phyloP scores from a whole-genome alignment of 257 asterid species.

The Fraxinus quadrangulata region DNA sequence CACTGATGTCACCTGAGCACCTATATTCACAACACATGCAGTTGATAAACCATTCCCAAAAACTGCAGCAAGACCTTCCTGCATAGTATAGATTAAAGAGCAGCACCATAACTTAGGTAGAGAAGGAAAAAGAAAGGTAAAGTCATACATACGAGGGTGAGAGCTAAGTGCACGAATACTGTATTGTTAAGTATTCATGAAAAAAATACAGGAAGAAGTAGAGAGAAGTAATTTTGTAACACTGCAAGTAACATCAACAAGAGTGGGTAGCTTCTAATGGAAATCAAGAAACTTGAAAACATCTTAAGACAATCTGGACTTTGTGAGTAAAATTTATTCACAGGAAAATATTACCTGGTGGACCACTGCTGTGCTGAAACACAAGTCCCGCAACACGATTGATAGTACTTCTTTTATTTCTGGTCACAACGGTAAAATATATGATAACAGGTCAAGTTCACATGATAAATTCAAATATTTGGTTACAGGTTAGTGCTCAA shows the following conservation, averaged over 20 bases:
- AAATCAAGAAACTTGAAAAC: neutral
- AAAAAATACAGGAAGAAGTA: slow-evolving; percentile 12
- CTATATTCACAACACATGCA: slow-evolving; percentile 89
- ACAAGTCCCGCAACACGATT: slow-evolving; percentile 76
- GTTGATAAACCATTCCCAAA: slow-evolving; percentile 97
- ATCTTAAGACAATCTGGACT: slow-evolving; percentile 18
- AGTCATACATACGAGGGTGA: slow-evolving; percentile 14
- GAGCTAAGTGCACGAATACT: neutral
- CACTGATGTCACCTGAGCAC: slow-evolving; percentile 95
- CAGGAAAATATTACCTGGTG: slow-evolving; percentile 73
- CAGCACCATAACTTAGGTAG: slow-evolving; percentile 16
- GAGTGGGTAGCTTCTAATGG: slow-evolving; percentile 10
- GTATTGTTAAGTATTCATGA: slow-evolving; percentile 14
- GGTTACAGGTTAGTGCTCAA: slow-evolving; percentile 23
- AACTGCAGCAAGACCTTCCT: slow-evolving; percentile 99
- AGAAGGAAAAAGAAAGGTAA: slow-evolving; percentile 5
- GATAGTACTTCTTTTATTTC: slow-evolving; percentile 88
- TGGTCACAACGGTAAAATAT: slow-evolving; percentile 40
- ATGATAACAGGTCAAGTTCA: slow-evolving; percentile 28
- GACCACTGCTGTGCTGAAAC: slow-evolving; percentile 79
- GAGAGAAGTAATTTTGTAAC: slow-evolving; percentile 17
- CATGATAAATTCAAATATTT: slow-evolving; percentile 14
- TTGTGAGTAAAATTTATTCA: slow-evolving; percentile 14
- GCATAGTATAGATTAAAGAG: slow-evolving; percentile 18
- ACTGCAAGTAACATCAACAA: slow-evolving; percentile 17